These are phyloP conservation scores for Pleomassaria siparia DNA, from an alignment of 2,329 filamentous ascomycete species.

Conservation along the genomic window DNA sequence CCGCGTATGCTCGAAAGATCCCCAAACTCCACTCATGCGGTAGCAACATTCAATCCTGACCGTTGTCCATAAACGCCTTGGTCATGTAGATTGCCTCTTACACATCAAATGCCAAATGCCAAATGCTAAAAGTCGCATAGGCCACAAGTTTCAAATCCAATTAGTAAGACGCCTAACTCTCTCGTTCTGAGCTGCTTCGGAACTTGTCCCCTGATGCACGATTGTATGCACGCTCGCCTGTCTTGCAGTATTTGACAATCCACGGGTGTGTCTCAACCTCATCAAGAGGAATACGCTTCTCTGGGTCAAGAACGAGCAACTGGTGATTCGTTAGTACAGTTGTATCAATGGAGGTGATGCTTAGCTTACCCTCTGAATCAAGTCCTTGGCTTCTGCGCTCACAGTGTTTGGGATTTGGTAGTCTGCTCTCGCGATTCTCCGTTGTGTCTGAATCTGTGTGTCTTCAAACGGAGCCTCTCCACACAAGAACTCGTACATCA, in stretches of 20 bases:
- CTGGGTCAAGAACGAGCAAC: conserved; percentile 84
- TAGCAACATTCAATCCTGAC: conserved; percentile 2
- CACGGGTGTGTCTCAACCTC: conserved; percentile 89
- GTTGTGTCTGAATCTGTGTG: conserved; percentile 89
- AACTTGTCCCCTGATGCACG: conserved; percentile 32
- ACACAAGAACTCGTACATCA: conserved; percentile 95
- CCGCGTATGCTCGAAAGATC: neutral
- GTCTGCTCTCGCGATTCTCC: conserved; percentile 83
- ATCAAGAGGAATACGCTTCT: conserved; percentile 87
- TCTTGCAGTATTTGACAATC: conserved; percentile 91
- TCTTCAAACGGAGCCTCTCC: conserved; percentile 98
- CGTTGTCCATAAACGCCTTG: conserved; percentile 1
- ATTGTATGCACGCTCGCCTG: conserved; percentile 36
- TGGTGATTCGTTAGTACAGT: conserved; percentile 17
- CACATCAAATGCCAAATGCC: neutral
- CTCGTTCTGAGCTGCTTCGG: conserved; percentile 28
- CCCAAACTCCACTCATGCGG: conserved; percentile 1
- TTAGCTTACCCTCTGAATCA: conserved; percentile 79
- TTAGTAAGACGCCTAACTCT: conserved; percentile 14
- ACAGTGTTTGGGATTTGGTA: conserved; percentile 93
- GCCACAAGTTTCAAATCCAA: neutral
- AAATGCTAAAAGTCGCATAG: neutral
- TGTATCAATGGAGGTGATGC: neutral
- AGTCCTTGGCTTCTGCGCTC: conserved; percentile 82
- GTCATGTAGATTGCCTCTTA: neutral